phyloP scores from a whole-genome alignment of 768 basidiomycete species.

The Serendipita sp. region DNA sequence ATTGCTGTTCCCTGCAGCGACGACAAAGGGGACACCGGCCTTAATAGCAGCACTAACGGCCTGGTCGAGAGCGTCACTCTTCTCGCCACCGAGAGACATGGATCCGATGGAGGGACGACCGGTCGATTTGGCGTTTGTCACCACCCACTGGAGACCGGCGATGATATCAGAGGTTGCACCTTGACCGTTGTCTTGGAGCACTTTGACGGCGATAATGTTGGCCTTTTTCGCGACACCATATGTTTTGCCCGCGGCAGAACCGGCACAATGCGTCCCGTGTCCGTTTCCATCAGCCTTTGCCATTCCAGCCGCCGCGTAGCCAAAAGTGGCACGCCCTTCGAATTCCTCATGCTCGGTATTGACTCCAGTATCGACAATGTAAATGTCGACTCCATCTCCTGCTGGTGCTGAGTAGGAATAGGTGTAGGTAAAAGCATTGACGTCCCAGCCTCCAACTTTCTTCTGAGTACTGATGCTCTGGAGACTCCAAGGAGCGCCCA shows the following conservation, averaged over 20 bases:
- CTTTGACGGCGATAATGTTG: conserved; percentile 27
- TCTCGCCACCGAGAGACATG: conserved; percentile 23
- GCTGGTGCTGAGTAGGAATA: conserved; percentile 21
- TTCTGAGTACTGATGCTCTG: background rate
- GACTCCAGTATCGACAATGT: conserved; percentile 20
- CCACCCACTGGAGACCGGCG: conserved; percentile 22
- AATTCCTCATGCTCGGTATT: conserved; percentile 4
- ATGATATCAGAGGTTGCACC: conserved; percentile 14
- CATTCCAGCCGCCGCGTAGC: conserved; percentile 8
- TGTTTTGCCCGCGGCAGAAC: conserved; percentile 16
- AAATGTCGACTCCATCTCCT: conserved; percentile 26
- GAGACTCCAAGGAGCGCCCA: background rate
- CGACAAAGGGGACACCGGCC: conserved; percentile 10
- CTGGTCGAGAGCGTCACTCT: conserved; percentile 7
- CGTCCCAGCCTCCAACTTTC: background rate
- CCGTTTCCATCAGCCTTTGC: conserved; percentile 23
- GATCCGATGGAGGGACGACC: conserved; percentile 21
- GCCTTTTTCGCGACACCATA: conserved; percentile 24
- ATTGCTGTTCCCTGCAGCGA: conserved; percentile 13
- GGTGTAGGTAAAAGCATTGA: conserved; percentile 13
- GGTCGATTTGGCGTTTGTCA: conserved; percentile 11
- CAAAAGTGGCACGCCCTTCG: background rate
- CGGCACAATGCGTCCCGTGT: conserved; percentile 25
- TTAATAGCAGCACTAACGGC: conserved; percentile 8
- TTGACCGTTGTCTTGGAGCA: conserved; percentile 14